Evolutionary conservation across 2,329 filamentous ascomycete species (phyloP), one percentile per base, ranked within the genome.

Genomic region (Pyrenophora seminiperda): DNA sequence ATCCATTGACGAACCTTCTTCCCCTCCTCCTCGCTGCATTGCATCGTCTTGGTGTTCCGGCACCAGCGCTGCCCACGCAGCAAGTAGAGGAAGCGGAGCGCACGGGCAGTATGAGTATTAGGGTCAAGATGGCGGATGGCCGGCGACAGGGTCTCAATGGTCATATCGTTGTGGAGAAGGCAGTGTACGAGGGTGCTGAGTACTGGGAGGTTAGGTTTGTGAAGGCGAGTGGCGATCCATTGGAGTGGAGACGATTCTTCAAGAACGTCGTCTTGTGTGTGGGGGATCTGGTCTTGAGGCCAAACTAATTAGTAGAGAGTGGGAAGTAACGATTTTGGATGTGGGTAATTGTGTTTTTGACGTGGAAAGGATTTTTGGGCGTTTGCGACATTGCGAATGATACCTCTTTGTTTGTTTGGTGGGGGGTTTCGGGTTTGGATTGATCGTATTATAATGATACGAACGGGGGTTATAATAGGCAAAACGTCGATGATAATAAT

Each of bases 201-300:
- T 81, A 92, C 18, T 66, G 63, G 50, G 92, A 97, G 72, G 89
- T 97, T 20, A 83, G 91, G 42, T 97, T 99, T 70, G 83, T 95
- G 59, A 99, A 99, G 76, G 82, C 90, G 45, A 97, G 96, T 76
- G 94, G 94, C 5, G 94, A 99, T 77, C 94, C 94, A 4, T 76
- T 99, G 41, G 93, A 97, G 77, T 99, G 95, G 94, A 84, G 94
- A 53, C 81, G 94, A 27, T 91, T 99, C 71, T 99, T 99, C 80
- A 99, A 99, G 76, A 92, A 91, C 73, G 83, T 97, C n/a, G 90
- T 90, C 22, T 80, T 95, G 56, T 79, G 93, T 53, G 95, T 92
- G 75, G 90, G 90, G 68, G 91, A 96, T 68, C 91, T 85, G 7
- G 87, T 97, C 36, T 89, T 76, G 55, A 70, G 70, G 54, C 70